A percentile compares a stretch with the other conserved stretches of the same genome.
phyloP scores from a whole-genome alignment of 352 stramenopile genomes.

The Phytophthora ohioensis region DNA sequence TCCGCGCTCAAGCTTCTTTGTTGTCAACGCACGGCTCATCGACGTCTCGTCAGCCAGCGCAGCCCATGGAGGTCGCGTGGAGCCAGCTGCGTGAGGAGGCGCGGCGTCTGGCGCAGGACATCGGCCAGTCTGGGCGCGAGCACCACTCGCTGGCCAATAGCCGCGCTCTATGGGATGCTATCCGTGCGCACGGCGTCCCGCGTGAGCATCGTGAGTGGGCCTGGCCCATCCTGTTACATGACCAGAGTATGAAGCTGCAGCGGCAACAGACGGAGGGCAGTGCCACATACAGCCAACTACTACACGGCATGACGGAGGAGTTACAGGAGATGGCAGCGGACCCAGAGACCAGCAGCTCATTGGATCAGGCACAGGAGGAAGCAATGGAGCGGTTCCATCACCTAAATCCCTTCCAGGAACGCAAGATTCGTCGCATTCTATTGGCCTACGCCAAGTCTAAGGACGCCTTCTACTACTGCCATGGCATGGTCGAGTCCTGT shows the following conservation, averaged over 20 bases:
- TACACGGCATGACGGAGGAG: conserved; percentile 46
- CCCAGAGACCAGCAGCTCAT: conserved; percentile 42
- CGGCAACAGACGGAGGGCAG: conserved; percentile 51
- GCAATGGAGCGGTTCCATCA: conserved; percentile 84
- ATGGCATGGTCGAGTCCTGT: conserved; percentile 86
- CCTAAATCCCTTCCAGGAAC: conserved; percentile 83
- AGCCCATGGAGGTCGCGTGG: conserved; percentile 61
- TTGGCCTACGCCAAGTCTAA: conserved; percentile 82
- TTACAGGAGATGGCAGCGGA: conserved; percentile 39
- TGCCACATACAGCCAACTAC: conserved; percentile 62
- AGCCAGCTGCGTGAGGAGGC: conserved; percentile 71
- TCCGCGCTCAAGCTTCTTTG: neutral
- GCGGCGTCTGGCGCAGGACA: conserved; percentile 56
- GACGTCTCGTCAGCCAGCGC: neutral
- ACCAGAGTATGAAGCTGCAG: conserved; percentile 71
- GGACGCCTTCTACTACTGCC: conserved; percentile 82
- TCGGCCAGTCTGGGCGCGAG: conserved; percentile 67
- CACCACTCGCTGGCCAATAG: conserved; percentile 72
- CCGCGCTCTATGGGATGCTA: conserved; percentile 52
- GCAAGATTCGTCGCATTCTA: conserved; percentile 85
- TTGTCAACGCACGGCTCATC: neutral
- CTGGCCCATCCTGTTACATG: conserved; percentile 78
- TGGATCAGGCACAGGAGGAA: conserved; percentile 78
- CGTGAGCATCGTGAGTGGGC: conserved; percentile 80
- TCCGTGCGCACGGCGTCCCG: conserved; percentile 68